A percentile compares a stretch with the other conserved stretches of the same genome.
These are phyloP conservation scores for Pelargonium australe DNA, from an alignment of 441 rosid species.

Conservation along the genomic window DNA sequence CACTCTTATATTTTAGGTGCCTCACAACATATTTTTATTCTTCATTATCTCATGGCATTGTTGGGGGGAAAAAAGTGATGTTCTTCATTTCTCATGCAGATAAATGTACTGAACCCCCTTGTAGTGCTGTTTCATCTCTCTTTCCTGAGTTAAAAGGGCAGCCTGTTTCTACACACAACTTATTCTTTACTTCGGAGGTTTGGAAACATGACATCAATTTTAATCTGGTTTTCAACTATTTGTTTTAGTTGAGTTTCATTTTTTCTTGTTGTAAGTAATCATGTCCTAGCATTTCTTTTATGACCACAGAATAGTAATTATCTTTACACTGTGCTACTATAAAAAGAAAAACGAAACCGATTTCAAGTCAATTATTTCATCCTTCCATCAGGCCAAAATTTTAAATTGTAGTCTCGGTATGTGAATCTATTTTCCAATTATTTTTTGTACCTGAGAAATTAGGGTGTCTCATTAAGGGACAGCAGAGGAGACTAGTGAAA, in stretches of 20 bases:
- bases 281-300: background rate
- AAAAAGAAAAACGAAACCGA: background rate
- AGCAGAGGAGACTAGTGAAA: background rate
- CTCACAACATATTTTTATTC: background rate
- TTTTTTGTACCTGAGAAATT: no score
- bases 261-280: background rate
- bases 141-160: slow-evolving; percentile 25
- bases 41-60: background rate
- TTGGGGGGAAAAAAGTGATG: background rate
- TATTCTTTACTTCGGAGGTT: slow-evolving; percentile 43
- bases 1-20: background rate
- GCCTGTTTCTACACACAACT: slow-evolving; percentile 26
- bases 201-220: slow-evolving; percentile 16
- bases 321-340: background rate
- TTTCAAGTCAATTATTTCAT: background rate
- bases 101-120: slow-evolving; percentile 32
- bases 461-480: no score
- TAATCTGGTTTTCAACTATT: background rate
- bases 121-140: slow-evolving; percentile 26
- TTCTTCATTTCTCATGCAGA: slow-evolving; percentile 28
- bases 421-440: background rate
- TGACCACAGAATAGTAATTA: background rate
- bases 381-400: background rate
- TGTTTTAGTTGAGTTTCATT: slow-evolving; percentile 1
- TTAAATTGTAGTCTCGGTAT: background rate